These are phyloP conservation scores for Rhypophila decipiens DNA, from an alignment of 495 filamentous ascomycete species.

Conservation along the genomic window DNA sequence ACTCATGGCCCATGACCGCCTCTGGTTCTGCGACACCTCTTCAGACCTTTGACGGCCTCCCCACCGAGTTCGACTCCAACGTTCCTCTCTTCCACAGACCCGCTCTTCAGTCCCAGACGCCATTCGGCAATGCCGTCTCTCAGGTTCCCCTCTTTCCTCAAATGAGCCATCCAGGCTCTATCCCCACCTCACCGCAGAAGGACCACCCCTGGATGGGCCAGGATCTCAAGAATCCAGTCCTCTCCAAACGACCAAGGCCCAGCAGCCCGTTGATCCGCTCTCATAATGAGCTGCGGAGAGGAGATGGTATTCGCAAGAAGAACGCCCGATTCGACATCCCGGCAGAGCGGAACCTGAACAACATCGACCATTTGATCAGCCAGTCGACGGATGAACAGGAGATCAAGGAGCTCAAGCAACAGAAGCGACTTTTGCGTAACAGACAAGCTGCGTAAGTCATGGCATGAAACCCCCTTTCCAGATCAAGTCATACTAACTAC, in stretches of 20 bases:
- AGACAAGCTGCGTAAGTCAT: conserved; percentile 86
- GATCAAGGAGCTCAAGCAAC: conserved; percentile 97
- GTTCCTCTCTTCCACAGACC: conserved; percentile 45
- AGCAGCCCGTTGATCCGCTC: conserved; percentile 69
- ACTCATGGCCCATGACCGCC: conserved; percentile 54
- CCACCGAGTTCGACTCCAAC: conserved; percentile 51
- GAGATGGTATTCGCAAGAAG: conserved; percentile 98
- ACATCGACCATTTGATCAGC: conserved; percentile 90
- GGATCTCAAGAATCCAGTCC: conserved; percentile 52
- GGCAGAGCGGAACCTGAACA: conserved; percentile 82
- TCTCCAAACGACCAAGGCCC: conserved; percentile 64
- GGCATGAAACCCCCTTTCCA: conserved; percentile 13
- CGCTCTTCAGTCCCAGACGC: conserved; percentile 42
- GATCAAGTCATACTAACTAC: conserved; percentile 27
- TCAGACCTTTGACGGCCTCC: conserved; percentile 58
- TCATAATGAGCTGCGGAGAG: conserved; percentile 70
- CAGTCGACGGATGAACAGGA: conserved; percentile 86
- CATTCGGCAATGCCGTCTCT: conserved; percentile 44
- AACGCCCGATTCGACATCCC: conserved; percentile 98
- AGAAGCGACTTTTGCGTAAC: conserved; percentile 92
- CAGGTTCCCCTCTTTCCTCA: conserved; percentile 47
- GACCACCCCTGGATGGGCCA: conserved; percentile 47
- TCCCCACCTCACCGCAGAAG: conserved; percentile 48
- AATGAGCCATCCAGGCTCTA: conserved; percentile 33
- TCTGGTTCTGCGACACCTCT: conserved; percentile 42